Evolutionary conservation across 352 stramenopile genomes (phyloP), one percentile per base, ranked within the genome.

Genomic region (Pseudoperonospora humuli): DNA sequence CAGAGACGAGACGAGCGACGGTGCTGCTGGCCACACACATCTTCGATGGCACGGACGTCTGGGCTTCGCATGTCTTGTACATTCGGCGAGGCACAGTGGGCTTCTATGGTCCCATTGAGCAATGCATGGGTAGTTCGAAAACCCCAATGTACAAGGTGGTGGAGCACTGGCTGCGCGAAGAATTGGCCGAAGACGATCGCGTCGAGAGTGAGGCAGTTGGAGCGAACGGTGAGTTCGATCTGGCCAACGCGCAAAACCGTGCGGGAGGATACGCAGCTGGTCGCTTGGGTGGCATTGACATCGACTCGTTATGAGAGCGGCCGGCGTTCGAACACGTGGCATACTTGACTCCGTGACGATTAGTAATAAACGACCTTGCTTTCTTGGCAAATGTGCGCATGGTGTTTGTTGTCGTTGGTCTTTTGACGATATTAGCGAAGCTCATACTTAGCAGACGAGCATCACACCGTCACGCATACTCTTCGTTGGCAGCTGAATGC

Each of bases 1-100:
- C 68, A 17, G 74, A 84, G 46, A 52, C 24, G 7, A 64, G 71
- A 21, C 48, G 64, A 23, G 73, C 78, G 3, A 91, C 78, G 5
- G 78, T 91, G 45, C 28, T 91, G 32, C 57, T 91, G 8, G 78
- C 78, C 26, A 88, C 96, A 10, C 95, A 99, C 70, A 98, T 99
- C 45, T 98, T 98, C 67, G 96, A 98, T 63, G 94, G 94, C 33
- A 86, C 97, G 39, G 95, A 98, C 55, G 74, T 95, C 13, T 99
- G 94, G 95, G 92, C 88, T 7, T 85, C 93, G 0, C 83, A 98
- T 67, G 70, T 98, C 20, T 75, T 96, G 28, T 99, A 97, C 61
- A 67, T 99, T 20, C 70, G 70, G 27, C 57, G 63, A 5, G 75
- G 74, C 7, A 61, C 49, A 0, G 50, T 90, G 10, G 68, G 71